Conservation (phyloP, 2,329 filamentous ascomycete species). For the Chaetoscypha palmicola region DNA sequence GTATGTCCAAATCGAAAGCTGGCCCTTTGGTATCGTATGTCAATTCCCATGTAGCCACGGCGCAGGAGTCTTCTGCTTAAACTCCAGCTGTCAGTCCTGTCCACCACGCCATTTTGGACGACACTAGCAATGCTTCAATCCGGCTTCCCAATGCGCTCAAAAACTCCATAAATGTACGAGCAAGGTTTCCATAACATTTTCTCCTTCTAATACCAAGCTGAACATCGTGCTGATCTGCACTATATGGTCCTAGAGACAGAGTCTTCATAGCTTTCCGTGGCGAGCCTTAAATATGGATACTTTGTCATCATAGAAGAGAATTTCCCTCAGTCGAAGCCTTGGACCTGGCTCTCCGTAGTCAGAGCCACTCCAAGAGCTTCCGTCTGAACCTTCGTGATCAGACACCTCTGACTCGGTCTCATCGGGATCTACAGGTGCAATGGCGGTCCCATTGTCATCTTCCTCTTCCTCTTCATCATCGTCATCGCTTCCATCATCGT, state of each 20-base stretch:
- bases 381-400: conserved; percentile 41
- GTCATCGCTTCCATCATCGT: conserved; percentile 40
- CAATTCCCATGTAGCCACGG: conserved; percentile 3
- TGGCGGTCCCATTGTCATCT: conserved; percentile 31
- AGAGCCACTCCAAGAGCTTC: conserved; percentile 44
- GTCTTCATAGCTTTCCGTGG: conserved; percentile 25
- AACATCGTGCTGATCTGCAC: neutral
- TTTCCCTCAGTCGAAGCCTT: conserved; percentile 63
- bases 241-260: too few species aligned
- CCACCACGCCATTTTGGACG: conserved; percentile 4
- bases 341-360: conserved; percentile 35
- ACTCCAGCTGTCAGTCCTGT: conserved; percentile 7
- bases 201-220: neutral
- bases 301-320: conserved; percentile 79
- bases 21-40: conserved; percentile 8
- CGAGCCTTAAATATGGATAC: conserved; percentile 73
- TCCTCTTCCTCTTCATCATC: conserved; percentile 39
- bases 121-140: conserved; percentile 10
- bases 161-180: conserved; percentile 17
- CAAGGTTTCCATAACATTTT: conserved; percentile 1
- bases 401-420: conserved; percentile 33
- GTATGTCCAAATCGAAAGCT: neutral
- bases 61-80: conserved; percentile 5
- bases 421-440: conserved; percentile 29
- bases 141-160: conserved; percentile 15